Percentiles rank a stretch among this genome's conserved stretches.
These are phyloP conservation scores for California macrophylla DNA, from an alignment of 441 rosid genomes.

Conservation along the genomic window DNA sequence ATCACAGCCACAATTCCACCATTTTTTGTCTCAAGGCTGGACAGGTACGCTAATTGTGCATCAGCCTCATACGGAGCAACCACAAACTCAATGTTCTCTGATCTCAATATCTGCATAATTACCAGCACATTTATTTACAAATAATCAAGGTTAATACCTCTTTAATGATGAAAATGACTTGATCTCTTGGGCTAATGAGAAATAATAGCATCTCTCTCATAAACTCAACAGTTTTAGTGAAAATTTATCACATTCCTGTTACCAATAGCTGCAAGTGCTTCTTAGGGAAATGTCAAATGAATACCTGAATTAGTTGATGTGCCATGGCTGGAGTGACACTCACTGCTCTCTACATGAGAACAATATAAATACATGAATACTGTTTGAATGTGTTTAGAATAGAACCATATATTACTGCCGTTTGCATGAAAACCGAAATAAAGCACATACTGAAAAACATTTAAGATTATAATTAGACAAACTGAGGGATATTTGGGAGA, in stretches of 20 bases:
- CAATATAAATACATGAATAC: not conserved
- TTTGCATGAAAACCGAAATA: not conserved
- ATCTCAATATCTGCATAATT: conserved; percentile 48
- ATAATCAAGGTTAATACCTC: not conserved
- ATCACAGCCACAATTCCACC: conserved; percentile 77
- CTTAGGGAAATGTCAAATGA: not conserved
- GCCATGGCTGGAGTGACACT: conserved; percentile 75
- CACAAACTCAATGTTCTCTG: conserved; percentile 64
- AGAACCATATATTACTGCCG: not conserved
- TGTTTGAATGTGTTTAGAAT: not conserved
- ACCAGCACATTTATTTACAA: not conserved
- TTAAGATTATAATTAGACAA: no score
- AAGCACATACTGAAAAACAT: not conserved
- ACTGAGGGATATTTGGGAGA: no score
- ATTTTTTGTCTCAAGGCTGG: conserved; percentile 47
- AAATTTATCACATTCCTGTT: not conserved
- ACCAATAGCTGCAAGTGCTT: not conserved
- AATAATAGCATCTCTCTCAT: not conserved
- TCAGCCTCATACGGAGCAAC: conserved; percentile 95
- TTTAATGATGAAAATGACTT: not conserved
- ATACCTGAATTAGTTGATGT: conserved; percentile 63
- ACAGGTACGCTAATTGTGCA: conserved; percentile 74
- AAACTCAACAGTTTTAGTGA: not conserved
- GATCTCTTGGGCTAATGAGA: not conserved
- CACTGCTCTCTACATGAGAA: conserved; percentile 54